A percentile compares a stretch with the other conserved stretches of the same genome.
These are phyloP conservation scores for Euphorbia lathyris DNA, from an alignment of 345 rosid genomes.

Conservation along the genomic window DNA sequence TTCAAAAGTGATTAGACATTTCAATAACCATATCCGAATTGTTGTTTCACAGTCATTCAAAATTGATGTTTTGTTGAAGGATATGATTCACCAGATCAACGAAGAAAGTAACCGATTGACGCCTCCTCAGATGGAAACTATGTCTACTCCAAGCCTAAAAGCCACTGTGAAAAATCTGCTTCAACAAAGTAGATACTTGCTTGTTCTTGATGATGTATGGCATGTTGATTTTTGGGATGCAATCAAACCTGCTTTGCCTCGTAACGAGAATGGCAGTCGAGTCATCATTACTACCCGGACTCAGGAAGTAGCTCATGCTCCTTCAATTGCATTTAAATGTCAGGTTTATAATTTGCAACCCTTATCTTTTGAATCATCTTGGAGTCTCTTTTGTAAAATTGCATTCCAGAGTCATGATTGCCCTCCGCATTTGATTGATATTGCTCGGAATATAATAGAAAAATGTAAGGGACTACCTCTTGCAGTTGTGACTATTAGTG, in stretches of 20 bases:
- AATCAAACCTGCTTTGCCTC: slow-evolving; percentile 9
- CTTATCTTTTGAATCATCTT: slow-evolving; percentile 4
- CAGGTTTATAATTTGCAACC: slow-evolving; percentile 3
- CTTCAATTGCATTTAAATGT: background rate
- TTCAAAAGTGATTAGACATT: background rate
- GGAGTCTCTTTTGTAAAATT: slow-evolving; percentile 7
- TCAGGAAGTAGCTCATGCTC: background rate
- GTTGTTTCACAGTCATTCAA: slow-evolving; percentile 1
- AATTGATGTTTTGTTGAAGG: background rate
- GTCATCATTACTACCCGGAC: slow-evolving; percentile 9
- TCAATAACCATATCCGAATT: background rate
- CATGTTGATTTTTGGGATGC: slow-evolving; percentile 5
- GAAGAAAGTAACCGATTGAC: background rate
- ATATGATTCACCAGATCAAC: background rate
- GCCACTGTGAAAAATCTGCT: background rate
- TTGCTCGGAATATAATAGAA: background rate
- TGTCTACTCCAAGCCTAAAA: background rate
- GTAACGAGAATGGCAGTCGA: background rate
- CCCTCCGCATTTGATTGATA: slow-evolving; percentile 3
- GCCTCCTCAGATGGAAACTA: background rate
- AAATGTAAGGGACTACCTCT: slow-evolving; percentile 13
- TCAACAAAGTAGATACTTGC: slow-evolving; percentile 1
- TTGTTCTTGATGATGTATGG: slow-evolving; percentile 11
- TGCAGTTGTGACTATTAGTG: slow-evolving; percentile 13
- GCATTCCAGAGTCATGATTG: slow-evolving; percentile 1